Base-by-base conservation (phyloP, 495 filamentous ascomycete species). In the Daldinia bambusicola region DNA sequence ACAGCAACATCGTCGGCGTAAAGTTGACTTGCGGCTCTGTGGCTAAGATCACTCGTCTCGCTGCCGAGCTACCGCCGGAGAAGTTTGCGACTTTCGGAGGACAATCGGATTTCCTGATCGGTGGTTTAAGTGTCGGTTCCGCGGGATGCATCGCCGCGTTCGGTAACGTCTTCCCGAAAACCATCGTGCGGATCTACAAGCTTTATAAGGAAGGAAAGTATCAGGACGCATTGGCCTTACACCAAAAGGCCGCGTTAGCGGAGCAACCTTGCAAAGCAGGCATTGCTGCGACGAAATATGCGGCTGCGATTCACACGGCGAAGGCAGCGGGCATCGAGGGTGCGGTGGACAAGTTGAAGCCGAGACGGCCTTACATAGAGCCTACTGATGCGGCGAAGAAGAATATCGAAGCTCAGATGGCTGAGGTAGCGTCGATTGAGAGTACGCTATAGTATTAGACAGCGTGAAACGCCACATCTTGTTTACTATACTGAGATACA, bases 1-100 rank as follows among this genome's bases (percentile, higher is more conserved):
- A 87, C 48, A 69, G 79, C 8, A 81, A 79, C 7, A 83, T 88
- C 8, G 81, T 82, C 2, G 90, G 90, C 40, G 86, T 90, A 4
- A 92, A 93, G 70, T 76, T 93, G 51, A 91, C 89, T 18, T 92
- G 89, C 71, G 90, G 87, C 1, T 87, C 84, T 45, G 89, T 92
- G 36, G 91, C 87, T 36, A 92, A 93, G 74, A 77, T 83, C 55
- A 82, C 80, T 9, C 71, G 81, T 3, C 67, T 83, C 36, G 80
- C 88, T 5, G 87, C 84, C 45, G 82, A 83, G 14, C 86, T 92
- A 63, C 75, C 81, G 0, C 69, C 81, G 0, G 80, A 84, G 4
- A 79, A 83, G 10, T 92, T 93, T 74, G 85, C 86, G 0, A 84
- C 89, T 4, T 92, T 87, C 76, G 89, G 89, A 7, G 91, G 91